Base-by-base conservation (phyloP, 345 rosid genomes). In the Boechera stricta region DNA sequence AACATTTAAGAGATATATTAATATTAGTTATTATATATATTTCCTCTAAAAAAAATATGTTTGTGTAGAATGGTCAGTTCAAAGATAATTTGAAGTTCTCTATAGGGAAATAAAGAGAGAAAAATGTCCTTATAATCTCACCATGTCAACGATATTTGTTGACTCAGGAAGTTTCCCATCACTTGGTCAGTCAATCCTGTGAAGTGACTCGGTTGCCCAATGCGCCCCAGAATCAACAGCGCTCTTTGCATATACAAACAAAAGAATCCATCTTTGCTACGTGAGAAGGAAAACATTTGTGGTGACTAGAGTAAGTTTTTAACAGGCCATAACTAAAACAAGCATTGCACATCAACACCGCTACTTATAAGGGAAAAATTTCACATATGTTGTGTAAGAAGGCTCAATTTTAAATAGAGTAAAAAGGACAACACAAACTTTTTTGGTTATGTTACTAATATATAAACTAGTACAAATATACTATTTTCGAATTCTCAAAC, bases 161-260 rank as follows among this genome's bases (percentile, higher is more conserved):
- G 82, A 72, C 66, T 83, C 71, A 65, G 71, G 62, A 32, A 82
- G 63, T 60, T 84, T 77, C 69, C 84, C 82, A 84, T 87, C 80
- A 28, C 78, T 76, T 24, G 89, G 89, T 98, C 99, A 92, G 35
- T 84, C 88, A 77, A 94, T 85, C 79, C 78, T 86, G 80, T 90
- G 90, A 75, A 92, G 92, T 48, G 98, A 90, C 65, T 87, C 84
- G 44, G 98, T 92, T 62, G 86, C 88, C 29, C 67, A 58, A 82
- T 91, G 97, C 0, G 86, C 89, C 44, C 98, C 98, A 33, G 91
- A 84, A 73, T 91, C 93, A 71, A 91, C 97, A 68, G 97, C 83
- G 64, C 80, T 82, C 82, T 85, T 87, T 59, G 87, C 87, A 66
- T 95, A 92, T 71, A 87, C 21, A 81, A 90, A 94, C 62, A 90